Evolutionary conservation across 148 eudicot species (phyloP).

Genomic region (Spergularia marina): DNA sequence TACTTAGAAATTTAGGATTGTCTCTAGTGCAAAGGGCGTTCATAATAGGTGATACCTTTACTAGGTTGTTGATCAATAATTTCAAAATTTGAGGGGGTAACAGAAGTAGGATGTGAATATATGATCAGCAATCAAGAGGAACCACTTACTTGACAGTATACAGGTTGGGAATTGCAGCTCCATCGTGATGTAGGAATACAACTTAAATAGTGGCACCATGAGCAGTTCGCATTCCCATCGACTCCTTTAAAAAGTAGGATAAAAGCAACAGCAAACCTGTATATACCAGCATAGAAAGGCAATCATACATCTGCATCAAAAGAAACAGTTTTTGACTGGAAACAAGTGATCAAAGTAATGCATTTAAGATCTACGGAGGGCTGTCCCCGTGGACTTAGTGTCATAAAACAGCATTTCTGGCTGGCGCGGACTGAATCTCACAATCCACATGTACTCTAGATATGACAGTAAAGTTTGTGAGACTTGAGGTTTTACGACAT

Average conservation of each 20-base stretch:
- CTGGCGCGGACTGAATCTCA: too few relatives aligned
- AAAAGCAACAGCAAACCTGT: slow-evolving; percentile 59
- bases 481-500: too few relatives aligned
- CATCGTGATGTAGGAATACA: slow-evolving; percentile 71
- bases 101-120: background rate
- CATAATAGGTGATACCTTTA: background rate
- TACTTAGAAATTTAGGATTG: background rate
- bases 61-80: background rate
- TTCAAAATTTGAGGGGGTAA: background rate
- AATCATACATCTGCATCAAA: background rate
- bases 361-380: background rate
- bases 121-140: background rate
- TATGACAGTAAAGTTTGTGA: too few relatives aligned
- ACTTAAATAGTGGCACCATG: slow-evolving; percentile 90
- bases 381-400: background rate
- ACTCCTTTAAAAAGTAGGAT: slow-evolving; percentile 62
- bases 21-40: background rate
- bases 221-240: slow-evolving; percentile 70
- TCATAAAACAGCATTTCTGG: too few relatives aligned
- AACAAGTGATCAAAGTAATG: background rate
- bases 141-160: slow-evolving; percentile 53
- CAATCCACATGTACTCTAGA: too few relatives aligned
- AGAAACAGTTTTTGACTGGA: background rate
- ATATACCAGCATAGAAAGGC: slow-evolving; percentile 14
- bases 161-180: slow-evolving; percentile 59